These are phyloP conservation scores for Gynochthodes officinalis DNA, from an alignment of 257 asterid species.

Conservation along the genomic window DNA sequence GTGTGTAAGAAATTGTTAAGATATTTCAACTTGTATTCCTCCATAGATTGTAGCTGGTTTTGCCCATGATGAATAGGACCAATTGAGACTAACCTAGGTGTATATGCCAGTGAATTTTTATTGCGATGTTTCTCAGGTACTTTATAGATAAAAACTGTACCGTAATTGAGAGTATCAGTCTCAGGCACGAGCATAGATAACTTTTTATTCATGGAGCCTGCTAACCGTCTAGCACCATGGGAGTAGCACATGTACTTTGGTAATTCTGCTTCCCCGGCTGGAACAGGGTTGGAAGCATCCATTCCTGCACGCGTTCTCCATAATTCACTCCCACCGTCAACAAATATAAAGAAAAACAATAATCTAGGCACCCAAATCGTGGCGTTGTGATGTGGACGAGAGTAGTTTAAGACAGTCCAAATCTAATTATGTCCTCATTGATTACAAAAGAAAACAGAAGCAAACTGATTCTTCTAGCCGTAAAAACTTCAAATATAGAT, in stretches of 20 bases:
- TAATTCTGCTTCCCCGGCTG: background rate
- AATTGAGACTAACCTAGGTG: slow-evolving; percentile 29
- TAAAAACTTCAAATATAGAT: too few species aligned
- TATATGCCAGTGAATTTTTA: slow-evolving; percentile 24
- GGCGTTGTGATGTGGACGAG: too few species aligned
- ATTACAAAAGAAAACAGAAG: too few species aligned
- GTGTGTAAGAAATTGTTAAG: slow-evolving; percentile 26
- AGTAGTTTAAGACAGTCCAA: too few species aligned
- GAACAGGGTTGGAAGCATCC: too few species aligned
- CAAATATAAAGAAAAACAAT: too few species aligned
- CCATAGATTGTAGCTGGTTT: slow-evolving; percentile 26
- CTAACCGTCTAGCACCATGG: background rate
- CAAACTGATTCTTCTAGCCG: too few species aligned
- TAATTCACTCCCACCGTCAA: too few species aligned
- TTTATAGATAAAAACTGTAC: slow-evolving; percentile 26
- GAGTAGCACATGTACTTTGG: slow-evolving; percentile 1
- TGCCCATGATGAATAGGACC: slow-evolving; percentile 28
- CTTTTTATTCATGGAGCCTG: background rate
- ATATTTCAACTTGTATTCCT: slow-evolving; percentile 28
- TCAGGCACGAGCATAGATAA: background rate
- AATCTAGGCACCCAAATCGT: too few species aligned
- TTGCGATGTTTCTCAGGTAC: slow-evolving; percentile 28
- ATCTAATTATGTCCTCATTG: too few species aligned
- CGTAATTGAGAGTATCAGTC: slow-evolving; percentile 5
- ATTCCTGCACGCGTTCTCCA: too few species aligned